A percentile compares a stretch with the other conserved stretches of the same genome.
phyloP scores from a whole-genome alignment of 2,329 filamentous ascomycete genomes.

The Cordyceps pruinosa region DNA sequence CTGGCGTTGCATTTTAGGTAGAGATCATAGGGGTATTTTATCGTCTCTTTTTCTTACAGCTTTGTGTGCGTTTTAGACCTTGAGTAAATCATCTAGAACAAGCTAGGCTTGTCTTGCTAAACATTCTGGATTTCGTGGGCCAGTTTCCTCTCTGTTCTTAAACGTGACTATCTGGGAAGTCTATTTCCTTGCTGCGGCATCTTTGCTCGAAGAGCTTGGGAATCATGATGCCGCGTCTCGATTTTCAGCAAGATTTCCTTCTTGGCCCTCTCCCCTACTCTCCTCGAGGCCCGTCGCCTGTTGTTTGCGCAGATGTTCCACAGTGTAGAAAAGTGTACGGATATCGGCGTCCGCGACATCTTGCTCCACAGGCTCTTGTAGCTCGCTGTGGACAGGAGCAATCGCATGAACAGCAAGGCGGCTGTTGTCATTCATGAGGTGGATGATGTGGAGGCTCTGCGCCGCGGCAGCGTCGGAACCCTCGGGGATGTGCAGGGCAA shows the following conservation, averaged over 20 bases:
- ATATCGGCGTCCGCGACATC: slow-evolving; percentile 33
- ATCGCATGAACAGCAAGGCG: slow-evolving; percentile 26
- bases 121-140: not conserved
- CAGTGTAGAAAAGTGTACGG: slow-evolving; percentile 37
- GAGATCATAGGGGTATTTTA: slow-evolving; percentile 2
- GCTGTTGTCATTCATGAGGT: slow-evolving; percentile 25
- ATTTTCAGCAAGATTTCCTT: slow-evolving; percentile 10
- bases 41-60: not conserved
- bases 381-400: slow-evolving; percentile 19
- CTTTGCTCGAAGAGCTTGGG: not conserved
- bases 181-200: not conserved
- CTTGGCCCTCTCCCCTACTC: slow-evolving; percentile 13
- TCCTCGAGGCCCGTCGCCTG: slow-evolving; percentile 21
- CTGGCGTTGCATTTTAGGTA: slow-evolving; percentile 13
- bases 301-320: slow-evolving; percentile 42
- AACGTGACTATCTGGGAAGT: not conserved
- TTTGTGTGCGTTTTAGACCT: slow-evolving; percentile 1
- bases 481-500: slow-evolving; percentile 33
- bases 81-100: not conserved
- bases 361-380: slow-evolving; percentile 23
- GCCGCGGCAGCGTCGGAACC: slow-evolving; percentile 15
- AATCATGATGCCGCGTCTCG: not conserved
- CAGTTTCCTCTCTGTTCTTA: not conserved
- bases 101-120: not conserved
- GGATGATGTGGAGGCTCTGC: slow-evolving; percentile 26